Evolutionary conservation across 352 stramenopile species (phyloP).

Genomic region (Globisporangium solare): DNA sequence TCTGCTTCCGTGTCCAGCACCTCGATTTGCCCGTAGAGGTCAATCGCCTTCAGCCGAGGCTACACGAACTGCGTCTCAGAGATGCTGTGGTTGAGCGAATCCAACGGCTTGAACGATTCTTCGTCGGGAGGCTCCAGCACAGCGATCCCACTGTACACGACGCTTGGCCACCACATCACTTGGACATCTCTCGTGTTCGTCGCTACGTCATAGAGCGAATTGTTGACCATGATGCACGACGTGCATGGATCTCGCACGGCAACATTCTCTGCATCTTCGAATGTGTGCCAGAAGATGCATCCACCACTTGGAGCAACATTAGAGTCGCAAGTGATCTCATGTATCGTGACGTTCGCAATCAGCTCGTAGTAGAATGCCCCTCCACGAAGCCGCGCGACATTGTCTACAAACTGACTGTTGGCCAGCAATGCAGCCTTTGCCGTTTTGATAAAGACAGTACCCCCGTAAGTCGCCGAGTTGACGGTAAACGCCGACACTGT

Average conservation of each 20-base stretch:
- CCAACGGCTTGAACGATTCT: conserved; percentile 37
- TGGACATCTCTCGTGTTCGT: conserved; percentile 56
- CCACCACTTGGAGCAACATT: conserved; percentile 52
- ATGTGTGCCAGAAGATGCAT: conserved; percentile 59
- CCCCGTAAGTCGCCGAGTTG: conserved; percentile 34
- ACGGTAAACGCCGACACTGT: conserved; percentile 12
- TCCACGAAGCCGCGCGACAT: conserved; percentile 31
- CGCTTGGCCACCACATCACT: conserved; percentile 54
- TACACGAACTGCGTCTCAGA: conserved; percentile 28
- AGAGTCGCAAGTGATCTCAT: conserved; percentile 20
- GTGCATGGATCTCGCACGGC: conserved; percentile 28
- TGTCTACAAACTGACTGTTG: conserved; percentile 22
- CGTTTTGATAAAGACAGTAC: conserved; percentile 30
- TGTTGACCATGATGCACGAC: conserved; percentile 32
- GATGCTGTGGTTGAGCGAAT: conserved; percentile 22
- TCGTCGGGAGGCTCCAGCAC: conserved; percentile 42
- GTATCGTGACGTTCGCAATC: conserved; percentile 18
- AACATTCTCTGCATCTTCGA: conserved; percentile 12
- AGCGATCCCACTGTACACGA: conserved; percentile 32
- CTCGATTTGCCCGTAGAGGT: conserved; percentile 61
- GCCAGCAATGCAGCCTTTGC: conserved; percentile 14
- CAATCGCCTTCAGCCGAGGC: conserved; percentile 50
- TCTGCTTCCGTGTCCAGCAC: conserved; percentile 46
- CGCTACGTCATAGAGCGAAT: conserved; percentile 46
- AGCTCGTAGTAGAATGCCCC: conserved; percentile 47